Base-by-base conservation (phyloP, 1,139 yeast genomes). In the Yamadazyma mexicana region DNA sequence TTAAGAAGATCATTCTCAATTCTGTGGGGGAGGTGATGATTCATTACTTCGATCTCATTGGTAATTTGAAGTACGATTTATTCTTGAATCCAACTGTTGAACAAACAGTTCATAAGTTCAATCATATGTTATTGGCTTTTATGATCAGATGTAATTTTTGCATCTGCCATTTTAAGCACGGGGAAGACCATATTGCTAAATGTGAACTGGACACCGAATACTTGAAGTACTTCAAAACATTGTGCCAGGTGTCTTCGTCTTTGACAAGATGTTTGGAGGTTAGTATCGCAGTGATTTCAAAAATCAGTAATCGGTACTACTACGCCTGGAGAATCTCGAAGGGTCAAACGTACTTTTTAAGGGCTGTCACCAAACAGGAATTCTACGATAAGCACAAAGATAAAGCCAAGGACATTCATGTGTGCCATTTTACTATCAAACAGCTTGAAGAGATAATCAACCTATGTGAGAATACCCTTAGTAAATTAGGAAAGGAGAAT, bases 241-340 rank as follows among this genome's bases (percentile, higher is more conserved):
- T 64, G 35, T 59, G 66, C 38, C 55, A 53, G 35, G 46, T 61
- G 5, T 64, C 70, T 2, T 58, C 65, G 2, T 54, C 62, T 23
- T 47, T 67, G 14, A 64, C 69, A 0, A 48, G 68, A 41, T 62
- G 67, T 39, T 59, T 68, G 2, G 73, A 67, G 44, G 66, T 64
- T 17, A 59, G 66, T 5, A 58, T 66, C 30, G 62, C 66, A 2
- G 61, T 61, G 1, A 62, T 66, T n/a, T 58, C 64, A 1, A 65
- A 59, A 39, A 52, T 67, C n/a, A 65, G 76, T 38, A 62, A 69
- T 37, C 55, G 74, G 31, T 74, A 75, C 50, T 76, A 69, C 48
- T 68, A 66, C 50, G 78, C 80, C 0, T 75, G 81, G 81, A 62
- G 73, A 48, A 60, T 69, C n/a, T 64, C 71, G 29, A 75, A 73